Conservation (phyloP, 345 rosid species). For the Euphorbia lathyris region DNA sequence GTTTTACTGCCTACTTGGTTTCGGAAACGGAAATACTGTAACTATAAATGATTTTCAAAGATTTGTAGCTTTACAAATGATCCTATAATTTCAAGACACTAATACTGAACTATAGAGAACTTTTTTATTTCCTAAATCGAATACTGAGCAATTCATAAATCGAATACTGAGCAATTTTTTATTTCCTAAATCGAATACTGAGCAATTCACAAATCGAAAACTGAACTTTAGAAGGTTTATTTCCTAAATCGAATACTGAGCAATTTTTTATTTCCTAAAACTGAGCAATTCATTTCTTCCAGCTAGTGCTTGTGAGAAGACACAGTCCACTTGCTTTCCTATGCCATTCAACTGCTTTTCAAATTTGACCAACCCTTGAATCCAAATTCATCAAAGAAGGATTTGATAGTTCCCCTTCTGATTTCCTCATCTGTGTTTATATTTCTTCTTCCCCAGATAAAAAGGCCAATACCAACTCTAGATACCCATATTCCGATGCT, state of each 20-base stretch:
- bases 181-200: no score
- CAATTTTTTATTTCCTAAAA: conserved; percentile 13
- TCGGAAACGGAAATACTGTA: no score
- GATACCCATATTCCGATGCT: conserved; percentile 43
- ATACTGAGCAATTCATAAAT: no score
- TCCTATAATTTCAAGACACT: no score
- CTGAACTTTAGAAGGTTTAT: no score
- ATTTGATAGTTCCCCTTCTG: conserved; percentile 16
- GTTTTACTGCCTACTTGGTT: no score
- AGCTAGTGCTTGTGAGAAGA: conserved; percentile 44
- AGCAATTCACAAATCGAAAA: no score
- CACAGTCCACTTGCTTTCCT: conserved; percentile 36
- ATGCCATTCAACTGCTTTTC: conserved; percentile 42
- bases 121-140: no score
- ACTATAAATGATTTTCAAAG: no score
- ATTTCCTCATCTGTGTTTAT: conserved; percentile 36
- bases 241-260: no score
- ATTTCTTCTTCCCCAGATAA: conserved; percentile 40
- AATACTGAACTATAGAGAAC: conserved; percentile 6
- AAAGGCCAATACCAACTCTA: conserved; percentile 36
- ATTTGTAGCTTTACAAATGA: conserved; percentile 6
- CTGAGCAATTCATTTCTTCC: conserved; percentile 50
- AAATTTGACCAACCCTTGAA: conserved; percentile 25
- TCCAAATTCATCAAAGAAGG: conserved; percentile 30
- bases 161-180: no score